Evolutionary conservation across 2,329 filamentous ascomycete species (phyloP), one percentile per base, ranked within the genome.

Genomic region (Talaromyces sp.): DNA sequence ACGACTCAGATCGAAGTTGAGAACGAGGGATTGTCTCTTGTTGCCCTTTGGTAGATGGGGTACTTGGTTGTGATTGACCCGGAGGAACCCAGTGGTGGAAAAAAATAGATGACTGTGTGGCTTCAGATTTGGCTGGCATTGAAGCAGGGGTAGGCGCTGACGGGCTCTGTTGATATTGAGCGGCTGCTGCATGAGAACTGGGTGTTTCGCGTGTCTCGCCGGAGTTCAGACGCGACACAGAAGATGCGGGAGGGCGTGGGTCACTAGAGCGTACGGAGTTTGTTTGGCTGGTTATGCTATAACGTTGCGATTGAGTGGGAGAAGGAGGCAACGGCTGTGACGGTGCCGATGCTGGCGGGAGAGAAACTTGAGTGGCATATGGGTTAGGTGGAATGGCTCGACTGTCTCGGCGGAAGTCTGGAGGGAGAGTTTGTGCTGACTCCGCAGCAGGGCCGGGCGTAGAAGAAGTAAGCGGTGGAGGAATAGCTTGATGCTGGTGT

Each of bases 31-130:
- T 71, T 58, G 75, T 75, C 64, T 79, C 75, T 74, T 79, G 79
- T 79, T 84, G 75, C 81, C 86, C 87, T 58, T 86, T 89, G 86
- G 89, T 87, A 79, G 89, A 88, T 70, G 90, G 89, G 65, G 89
- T 89, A 70, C 85, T 85, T 64, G 89, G 89, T 72, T 89, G 87
- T 63, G 84, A 82, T 65, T 75, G 90, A 84, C 65, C 84, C 14
- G 92, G 92, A 53, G 92, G 92, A 63, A 94, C 90, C 92, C 92
- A 96, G 73, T 96, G 91, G 72, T 96, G 91, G 73, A 96, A 96
- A 75, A 91, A 95, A 55, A 96, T 90, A 27, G 88, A 89, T 0
- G 89, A 91, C 65, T 88, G 81, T 52, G 85, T 77, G 54, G 87
- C 84, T 68, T 87, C 85, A 63, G 84, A 82, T 53, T 77, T 73